A percentile compares a stretch with the other conserved stretches of the same genome.
These are phyloP conservation scores for Leccinum broughii DNA, from an alignment of 768 basidiomycete genomes.

Conservation along the genomic window DNA sequence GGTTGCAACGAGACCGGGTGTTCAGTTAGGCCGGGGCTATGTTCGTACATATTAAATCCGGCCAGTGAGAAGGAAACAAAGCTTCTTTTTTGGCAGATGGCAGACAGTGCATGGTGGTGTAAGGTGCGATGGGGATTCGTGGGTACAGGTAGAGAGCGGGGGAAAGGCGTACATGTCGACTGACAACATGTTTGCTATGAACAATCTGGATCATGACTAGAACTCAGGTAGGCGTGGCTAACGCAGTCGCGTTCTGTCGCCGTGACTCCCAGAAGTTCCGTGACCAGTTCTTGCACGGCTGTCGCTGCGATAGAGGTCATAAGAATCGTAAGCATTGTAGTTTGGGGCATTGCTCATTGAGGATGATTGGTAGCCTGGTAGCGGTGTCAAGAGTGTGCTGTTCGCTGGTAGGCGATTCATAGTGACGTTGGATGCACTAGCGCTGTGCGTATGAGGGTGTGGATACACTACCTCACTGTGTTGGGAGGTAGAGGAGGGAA, in stretches of 20 bases:
- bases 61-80: conserved; percentile 7
- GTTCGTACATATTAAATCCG: conserved; percentile 5
- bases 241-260: conserved; percentile 25
- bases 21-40: conserved; percentile 2
- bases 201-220: conserved; percentile 13
- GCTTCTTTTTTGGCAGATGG: conserved; percentile 5
- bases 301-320: conserved; percentile 42
- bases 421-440: conserved; percentile 17
- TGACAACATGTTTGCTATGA: conserved; percentile 5
- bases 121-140: conserved; percentile 5
- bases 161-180: not conserved
- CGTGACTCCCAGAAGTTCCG: conserved; percentile 26
- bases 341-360: conserved; percentile 28
- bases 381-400: conserved; percentile 72
- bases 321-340: conserved; percentile 24
- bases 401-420: conserved; percentile 54
- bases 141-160: not conserved
- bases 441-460: conserved; percentile 29
- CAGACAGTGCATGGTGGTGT: conserved; percentile 3
- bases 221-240: conserved; percentile 14
- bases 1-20: conserved; percentile 7
- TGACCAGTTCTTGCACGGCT: conserved; percentile 45
- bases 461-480: conserved; percentile 18
- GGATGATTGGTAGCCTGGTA: conserved; percentile 54
- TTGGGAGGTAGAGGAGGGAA: conserved; percentile 21